Evolutionary conservation across 768 basidiomycete species (phyloP), one percentile per base, ranked within the genome.

Genomic region (Phaeolepiota aurea): DNA sequence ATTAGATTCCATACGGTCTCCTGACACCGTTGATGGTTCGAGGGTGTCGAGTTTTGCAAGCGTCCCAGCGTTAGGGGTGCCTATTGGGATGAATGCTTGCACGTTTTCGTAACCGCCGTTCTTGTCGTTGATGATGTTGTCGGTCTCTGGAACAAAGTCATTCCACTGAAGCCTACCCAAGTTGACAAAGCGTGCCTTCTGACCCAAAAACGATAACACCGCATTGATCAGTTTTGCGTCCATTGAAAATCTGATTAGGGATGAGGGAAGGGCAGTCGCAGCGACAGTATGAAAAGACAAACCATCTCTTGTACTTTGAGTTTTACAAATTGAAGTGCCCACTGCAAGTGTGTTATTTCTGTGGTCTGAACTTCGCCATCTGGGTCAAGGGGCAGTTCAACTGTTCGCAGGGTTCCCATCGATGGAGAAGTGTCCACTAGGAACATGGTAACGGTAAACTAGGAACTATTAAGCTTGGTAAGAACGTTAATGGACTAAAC

Each of bases 221-320:
- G 55, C 90, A 89, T 54, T 89, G 81, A 54, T 94, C 93, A 7
- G 93, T 97, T 66, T 94, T 96, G 31, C 93, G 72, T 11, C 83
- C 87, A 48, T 86, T 79, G 54, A 81, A 91, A 48, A 97, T 91
- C 93, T 98, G 47, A 13, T 19, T 33, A 35, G 31, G 20, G 39
- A 42, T 20, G 28, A 37, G 43, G 44, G 39, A 33, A 37, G 40
- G 13, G 15, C 28, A 12, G 3, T 32, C 14, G 38, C 25, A 28
- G 25, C 25, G 25, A 28, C 7, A 28, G 25, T 7, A 28, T 28
- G n/a, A 13, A 31, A 20, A n/a, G 19, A 53, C 58, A 7, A 40
- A 87, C 88, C 83, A 94, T 91, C 45, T 93, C 87, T 55, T 94
- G 89, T 22, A 93, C 74, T 59, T 91, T 91, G 48, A 90, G 73